phyloP scores from a whole-genome alignment of 176 grass and related monocot species.

The Oryza punctata region DNA sequence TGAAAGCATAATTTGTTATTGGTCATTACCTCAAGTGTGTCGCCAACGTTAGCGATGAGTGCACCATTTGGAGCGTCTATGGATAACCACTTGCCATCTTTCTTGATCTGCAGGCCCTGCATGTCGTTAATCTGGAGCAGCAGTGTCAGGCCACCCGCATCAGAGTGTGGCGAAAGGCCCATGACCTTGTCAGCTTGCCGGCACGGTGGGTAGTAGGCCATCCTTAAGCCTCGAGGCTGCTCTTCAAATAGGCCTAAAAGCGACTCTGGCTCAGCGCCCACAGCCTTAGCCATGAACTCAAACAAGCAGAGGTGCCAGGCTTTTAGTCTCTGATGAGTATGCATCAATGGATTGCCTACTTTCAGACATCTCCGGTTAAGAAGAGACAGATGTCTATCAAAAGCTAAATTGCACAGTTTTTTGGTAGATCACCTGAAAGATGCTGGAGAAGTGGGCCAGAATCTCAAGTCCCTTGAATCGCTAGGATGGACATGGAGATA shows the following conservation, averaged over 20 bases:
- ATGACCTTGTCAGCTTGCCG: conserved; percentile 59
- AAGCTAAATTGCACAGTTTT: not conserved
- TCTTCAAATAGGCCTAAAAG: conserved; percentile 44
- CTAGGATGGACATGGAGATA: conserved; percentile 16
- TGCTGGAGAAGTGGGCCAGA: conserved; percentile 36
- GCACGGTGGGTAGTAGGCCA: conserved; percentile 76
- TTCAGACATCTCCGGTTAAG: not conserved
- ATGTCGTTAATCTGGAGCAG: conserved; percentile 56
- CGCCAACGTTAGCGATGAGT: conserved; percentile 49
- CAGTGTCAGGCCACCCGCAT: conserved; percentile 51
- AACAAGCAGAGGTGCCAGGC: not conserved
- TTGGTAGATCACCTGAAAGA: not conserved
- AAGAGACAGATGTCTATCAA: not conserved
- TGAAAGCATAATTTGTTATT: not conserved
- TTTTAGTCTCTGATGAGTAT: conserved; percentile 14
- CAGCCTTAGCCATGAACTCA: conserved; percentile 55
- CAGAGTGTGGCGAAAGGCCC: conserved; percentile 66
- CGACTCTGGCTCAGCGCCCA: conserved; percentile 41
- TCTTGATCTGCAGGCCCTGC: conserved; percentile 64
- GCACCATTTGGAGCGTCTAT: conserved; percentile 31
- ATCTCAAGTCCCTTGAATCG: conserved; percentile 25
- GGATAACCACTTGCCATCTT: conserved; percentile 52
- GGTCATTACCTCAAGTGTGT: conserved; percentile 50
- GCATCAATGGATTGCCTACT: not conserved
- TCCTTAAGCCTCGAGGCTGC: conserved; percentile 44